Evolutionary conservation across 116 monocot species (phyloP), one percentile per base, ranked within the genome.

Genomic region (Papilionanthe hybrid): DNA sequence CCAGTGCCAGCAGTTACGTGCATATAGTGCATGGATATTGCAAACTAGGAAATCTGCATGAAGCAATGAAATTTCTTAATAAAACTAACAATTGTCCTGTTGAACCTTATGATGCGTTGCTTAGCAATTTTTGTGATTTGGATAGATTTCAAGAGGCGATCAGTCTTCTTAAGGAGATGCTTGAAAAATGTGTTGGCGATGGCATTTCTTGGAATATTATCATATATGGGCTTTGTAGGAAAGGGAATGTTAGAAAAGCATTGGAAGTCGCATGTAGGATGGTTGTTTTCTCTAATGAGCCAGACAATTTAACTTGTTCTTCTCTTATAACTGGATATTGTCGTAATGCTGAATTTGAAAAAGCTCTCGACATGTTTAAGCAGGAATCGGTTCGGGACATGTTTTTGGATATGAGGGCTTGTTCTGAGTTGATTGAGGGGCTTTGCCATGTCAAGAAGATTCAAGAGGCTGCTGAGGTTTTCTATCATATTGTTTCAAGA

Each of bases 191-290:
- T 5, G 63, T 86, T 20, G 79, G 37, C 71, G 77, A 88, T 83
- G 37, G 7, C 47, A 0, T 28, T 72, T 91, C 89, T 37, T 93
- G 91, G 93, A 89, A 83, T 82, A 85, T 89, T 23, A 48, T 93
- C 42, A 77, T 89, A 60, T 49, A 27, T 12, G 81, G 78, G n/a
- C 50, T 89, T 68, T 91, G 89, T 75, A 50, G 79, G 44, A 56
- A 77, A 63, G 87, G 85, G 22, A 13, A 85, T 42, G 60, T 80
- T n/a, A 45, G 75, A 75, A 89, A 78, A 78, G 89, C 89, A 79
- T 84, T 76, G 68, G 82, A 91, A 81, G 84, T 93, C 77, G 71
- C 91, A 42, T 42, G 87, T 47, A 82, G 83, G 86, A 91, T 91
- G 93, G 78, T 93, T 68, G 79, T 88, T 49, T 90, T 76, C 22